Conservation (phyloP, 495 filamentous ascomycete genomes). For the Podospora sp. region DNA sequence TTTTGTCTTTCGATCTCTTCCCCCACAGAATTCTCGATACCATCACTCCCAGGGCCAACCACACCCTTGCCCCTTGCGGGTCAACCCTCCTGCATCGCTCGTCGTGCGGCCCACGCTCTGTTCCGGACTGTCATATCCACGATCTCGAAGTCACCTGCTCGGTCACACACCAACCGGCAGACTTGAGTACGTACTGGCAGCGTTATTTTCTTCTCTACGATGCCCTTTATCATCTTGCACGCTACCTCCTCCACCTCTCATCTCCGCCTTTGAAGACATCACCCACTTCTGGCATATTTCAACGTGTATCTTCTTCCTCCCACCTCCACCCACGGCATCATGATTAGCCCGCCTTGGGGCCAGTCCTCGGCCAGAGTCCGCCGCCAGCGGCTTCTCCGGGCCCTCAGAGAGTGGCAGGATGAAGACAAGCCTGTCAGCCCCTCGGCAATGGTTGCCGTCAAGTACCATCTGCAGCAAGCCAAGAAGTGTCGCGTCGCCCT, state of each 20-base stretch:
- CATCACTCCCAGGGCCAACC: not conserved
- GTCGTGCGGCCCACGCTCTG: not conserved
- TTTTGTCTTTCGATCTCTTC: conserved; percentile 24
- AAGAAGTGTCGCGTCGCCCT: conserved; percentile 13
- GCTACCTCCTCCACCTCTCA: not conserved
- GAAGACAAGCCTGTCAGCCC: conserved; percentile 19
- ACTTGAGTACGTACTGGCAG: not conserved
- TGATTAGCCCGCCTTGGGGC: too few relatives aligned
- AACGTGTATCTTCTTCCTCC: not conserved
- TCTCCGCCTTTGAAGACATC: not conserved
- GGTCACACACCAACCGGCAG: not conserved
- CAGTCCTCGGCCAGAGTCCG: not conserved
- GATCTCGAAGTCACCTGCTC: not conserved
- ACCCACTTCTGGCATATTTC: not conserved
- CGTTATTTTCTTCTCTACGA: not conserved
- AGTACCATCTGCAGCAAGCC: conserved; percentile 22
- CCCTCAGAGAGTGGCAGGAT: conserved; percentile 21
- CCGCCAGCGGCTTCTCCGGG: conserved; percentile 16
- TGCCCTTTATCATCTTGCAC: not conserved
- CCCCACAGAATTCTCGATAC: conserved; percentile 10
- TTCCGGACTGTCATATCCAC: not conserved
- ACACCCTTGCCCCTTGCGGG: not conserved
- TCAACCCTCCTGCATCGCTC: not conserved
- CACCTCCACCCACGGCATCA: not conserved
- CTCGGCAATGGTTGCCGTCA: conserved; percentile 20